phyloP scores from a whole-genome alignment of 805 yeast species.

The Zygosaccharomyces lentus region DNA sequence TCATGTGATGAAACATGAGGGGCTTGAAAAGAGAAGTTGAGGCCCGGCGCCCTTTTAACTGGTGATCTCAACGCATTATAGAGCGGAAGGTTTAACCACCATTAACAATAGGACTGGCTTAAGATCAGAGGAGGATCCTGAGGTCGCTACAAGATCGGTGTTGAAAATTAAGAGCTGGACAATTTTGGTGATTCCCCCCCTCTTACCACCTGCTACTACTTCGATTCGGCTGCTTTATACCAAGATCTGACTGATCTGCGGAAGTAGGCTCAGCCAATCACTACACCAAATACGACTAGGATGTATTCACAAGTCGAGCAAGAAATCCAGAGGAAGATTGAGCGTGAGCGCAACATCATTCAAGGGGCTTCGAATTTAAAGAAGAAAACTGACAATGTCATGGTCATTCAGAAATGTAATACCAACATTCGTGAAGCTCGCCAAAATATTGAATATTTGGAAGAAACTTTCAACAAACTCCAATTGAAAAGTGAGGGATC shows the following conservation, averaged over 20 bases:
- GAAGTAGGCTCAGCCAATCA: background rate
- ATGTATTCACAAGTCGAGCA: conserved; percentile 29
- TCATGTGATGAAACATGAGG: conserved; percentile 8
- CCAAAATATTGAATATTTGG: conserved; percentile 83
- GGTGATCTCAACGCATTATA: background rate
- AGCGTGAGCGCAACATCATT: conserved; percentile 81
- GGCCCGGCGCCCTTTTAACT: conserved; percentile 2
- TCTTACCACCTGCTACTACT: background rate
- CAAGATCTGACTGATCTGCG: background rate
- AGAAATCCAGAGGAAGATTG: conserved; percentile 81
- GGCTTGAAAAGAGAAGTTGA: conserved; percentile 6
- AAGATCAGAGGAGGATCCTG: conserved; percentile 3
- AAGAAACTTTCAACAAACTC: conserved; percentile 66
- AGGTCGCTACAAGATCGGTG: background rate
- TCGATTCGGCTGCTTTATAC: background rate
- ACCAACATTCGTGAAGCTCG: conserved; percentile 87
- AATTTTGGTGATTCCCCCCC: background rate
- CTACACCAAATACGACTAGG: background rate
- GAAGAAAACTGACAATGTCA: conserved; percentile 70
- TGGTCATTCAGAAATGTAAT: conserved; percentile 87
- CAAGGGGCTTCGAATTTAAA: conserved; percentile 81
- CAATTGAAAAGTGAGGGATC: conserved; percentile 22
- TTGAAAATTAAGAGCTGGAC: background rate
- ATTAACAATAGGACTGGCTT: background rate
- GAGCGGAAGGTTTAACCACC: background rate